These are phyloP conservation scores for Hygrophorus russula DNA, from an alignment of 768 basidiomycete species.

Conservation along the genomic window DNA sequence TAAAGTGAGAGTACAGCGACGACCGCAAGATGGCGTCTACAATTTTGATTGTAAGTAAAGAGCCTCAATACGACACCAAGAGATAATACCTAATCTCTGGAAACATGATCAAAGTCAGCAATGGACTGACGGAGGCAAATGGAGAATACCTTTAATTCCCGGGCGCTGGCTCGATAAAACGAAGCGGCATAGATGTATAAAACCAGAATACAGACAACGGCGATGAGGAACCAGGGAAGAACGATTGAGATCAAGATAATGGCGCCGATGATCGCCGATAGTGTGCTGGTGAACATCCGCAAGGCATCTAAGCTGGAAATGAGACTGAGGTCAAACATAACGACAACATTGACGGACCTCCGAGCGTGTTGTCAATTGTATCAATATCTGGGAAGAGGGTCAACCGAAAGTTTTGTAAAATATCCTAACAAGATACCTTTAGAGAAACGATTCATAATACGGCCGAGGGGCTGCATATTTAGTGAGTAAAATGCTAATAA, in stretches of 20 bases:
- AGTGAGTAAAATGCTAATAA: constrained; percentile 3
- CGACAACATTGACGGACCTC: constrained; percentile 24
- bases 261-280: constrained; percentile 59
- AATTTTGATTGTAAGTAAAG: background rate
- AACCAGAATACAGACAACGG: constrained; percentile 44
- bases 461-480: constrained; percentile 52
- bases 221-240: constrained; percentile 79
- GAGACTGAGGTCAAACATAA: background rate
- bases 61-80: background rate
- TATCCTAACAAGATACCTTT: constrained; percentile 35
- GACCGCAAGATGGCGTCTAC: constrained; percentile 78
- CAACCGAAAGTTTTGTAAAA: background rate
- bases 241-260: constrained; percentile 70
- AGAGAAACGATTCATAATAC: constrained; percentile 85
- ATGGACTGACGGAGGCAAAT: constrained; percentile 1
- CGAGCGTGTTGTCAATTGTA: constrained; percentile 66
- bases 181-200: constrained; percentile 61
- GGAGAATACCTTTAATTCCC: constrained; percentile 64
- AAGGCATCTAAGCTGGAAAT: constrained; percentile 38
- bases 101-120: constrained; percentile 1
- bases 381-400: constrained; percentile 44
- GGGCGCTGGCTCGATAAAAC: constrained; percentile 79
- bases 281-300: constrained; percentile 59
- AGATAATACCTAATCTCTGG: constrained; percentile 42
- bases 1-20: constrained; percentile 85